Conservation (phyloP, 805 yeast genomes). For the Sporopachydermia lactativora region DNA sequence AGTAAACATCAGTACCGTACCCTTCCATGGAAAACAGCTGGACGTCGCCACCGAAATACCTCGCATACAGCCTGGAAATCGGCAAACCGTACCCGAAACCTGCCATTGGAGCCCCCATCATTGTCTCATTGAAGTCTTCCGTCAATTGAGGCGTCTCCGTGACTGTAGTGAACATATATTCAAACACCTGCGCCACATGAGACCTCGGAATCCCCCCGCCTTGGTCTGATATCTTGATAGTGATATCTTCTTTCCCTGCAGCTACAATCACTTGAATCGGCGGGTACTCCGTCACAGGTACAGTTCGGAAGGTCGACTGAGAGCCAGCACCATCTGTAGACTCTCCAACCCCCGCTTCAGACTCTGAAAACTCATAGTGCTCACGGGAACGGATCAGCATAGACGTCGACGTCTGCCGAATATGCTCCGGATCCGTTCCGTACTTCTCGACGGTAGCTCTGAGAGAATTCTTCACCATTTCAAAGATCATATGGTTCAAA, state of each 20-base stretch:
- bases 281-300: slow-evolving; percentile 1
- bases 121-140: slow-evolving; percentile 18
- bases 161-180: slow-evolving; percentile 3
- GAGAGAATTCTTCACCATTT: slow-evolving; percentile 4
- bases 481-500: slow-evolving; percentile 3
- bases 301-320: background rate
- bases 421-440: background rate
- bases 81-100: slow-evolving; percentile 37
- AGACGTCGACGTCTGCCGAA: background rate
- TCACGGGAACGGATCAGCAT: background rate
- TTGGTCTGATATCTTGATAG: slow-evolving; percentile 3
- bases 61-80: slow-evolving; percentile 30
- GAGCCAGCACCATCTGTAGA: too few species aligned
- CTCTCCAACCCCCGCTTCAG: background rate
- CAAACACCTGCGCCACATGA: slow-evolving; percentile 1
- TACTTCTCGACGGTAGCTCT: slow-evolving; percentile 4
- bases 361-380: background rate
- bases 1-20: slow-evolving; percentile 34
- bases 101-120: slow-evolving; percentile 35
- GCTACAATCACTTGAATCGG: slow-evolving; percentile 4
- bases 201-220: slow-evolving; percentile 4
- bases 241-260: slow-evolving; percentile 3
- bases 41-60: slow-evolving; percentile 34
- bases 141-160: background rate
- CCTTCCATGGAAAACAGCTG: slow-evolving; percentile 35